Percentiles rank a stretch among this genome's conserved stretches.
These are phyloP conservation scores for Daldinia caldariorum DNA, from an alignment of 495 filamentous ascomycete species.

Conservation along the genomic window DNA sequence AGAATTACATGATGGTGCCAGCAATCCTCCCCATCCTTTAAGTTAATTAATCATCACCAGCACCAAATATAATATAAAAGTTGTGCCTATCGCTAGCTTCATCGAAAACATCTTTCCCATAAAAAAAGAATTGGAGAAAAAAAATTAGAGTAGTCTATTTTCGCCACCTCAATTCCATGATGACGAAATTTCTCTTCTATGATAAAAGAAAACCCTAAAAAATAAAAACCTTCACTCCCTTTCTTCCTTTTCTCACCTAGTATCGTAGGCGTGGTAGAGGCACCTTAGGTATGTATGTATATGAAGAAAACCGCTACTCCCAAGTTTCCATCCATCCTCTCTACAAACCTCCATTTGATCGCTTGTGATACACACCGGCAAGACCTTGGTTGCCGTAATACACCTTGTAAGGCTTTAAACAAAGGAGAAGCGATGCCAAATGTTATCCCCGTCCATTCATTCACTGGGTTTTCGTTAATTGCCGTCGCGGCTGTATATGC, in stretches of 20 bases:
- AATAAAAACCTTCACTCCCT: background rate
- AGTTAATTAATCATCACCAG: background rate
- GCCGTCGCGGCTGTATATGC: background rate
- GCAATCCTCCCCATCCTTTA: background rate
- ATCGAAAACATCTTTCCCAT: background rate
- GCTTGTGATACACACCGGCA: constrained; percentile 21
- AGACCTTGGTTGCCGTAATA: constrained; percentile 20
- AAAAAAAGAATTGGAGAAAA: constrained; percentile 5
- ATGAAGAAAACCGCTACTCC: constrained; percentile 6
- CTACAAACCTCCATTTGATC: background rate
- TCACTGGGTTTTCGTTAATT: constrained; percentile 14
- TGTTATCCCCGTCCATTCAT: constrained; percentile 2
- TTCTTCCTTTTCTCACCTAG: background rate
- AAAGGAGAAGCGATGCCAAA: constrained; percentile 43
- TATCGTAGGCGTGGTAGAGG: background rate
- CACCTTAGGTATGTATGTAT: constrained; percentile 5
- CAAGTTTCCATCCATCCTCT: background rate
- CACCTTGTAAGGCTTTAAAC: constrained; percentile 29
- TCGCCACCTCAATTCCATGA: constrained; percentile 17
- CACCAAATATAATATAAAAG: background rate
- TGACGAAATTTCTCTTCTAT: constrained; percentile 19
- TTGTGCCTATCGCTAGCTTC: background rate
- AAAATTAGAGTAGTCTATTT: constrained; percentile 31
- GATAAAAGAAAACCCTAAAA: constrained; percentile 5
- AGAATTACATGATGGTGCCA: background rate